These are phyloP conservation scores for Phaeomoniella chlamydospora DNA, from an alignment of 2,329 filamentous ascomycete species.

Conservation along the genomic window DNA sequence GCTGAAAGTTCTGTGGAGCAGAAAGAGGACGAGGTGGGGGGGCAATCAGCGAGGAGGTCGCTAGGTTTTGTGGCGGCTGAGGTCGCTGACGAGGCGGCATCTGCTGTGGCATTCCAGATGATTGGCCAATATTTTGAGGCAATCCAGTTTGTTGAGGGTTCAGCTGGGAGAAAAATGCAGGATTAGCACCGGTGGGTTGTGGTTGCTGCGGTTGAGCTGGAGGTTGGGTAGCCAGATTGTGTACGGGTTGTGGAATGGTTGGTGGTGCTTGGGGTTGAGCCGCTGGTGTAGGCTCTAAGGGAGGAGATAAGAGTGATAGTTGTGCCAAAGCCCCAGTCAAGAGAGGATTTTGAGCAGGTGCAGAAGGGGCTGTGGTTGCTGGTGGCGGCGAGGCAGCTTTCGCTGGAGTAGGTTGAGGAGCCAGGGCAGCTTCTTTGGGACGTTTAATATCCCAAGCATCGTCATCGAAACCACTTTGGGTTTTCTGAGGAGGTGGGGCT, in stretches of 20 bases:
- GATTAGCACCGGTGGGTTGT: conserved; percentile 26
- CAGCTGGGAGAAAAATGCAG: conserved; percentile 36
- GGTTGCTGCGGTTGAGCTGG: conserved; percentile 26
- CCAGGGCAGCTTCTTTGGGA: conserved; percentile 37
- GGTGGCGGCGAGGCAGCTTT: conserved; percentile 13
- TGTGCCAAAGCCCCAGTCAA: conserved; percentile 59
- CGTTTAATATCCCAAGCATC: conserved; percentile 96
- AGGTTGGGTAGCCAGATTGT: conserved; percentile 20
- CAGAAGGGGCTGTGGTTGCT: conserved; percentile 24
- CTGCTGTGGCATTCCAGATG: conserved; percentile 12
- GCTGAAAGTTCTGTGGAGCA: conserved; percentile 64
- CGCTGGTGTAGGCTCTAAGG: conserved; percentile 23
- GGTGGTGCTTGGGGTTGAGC: conserved; percentile 23
- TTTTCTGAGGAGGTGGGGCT: conserved; percentile 34
- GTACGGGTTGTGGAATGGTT: conserved; percentile 7
- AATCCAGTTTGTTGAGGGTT: conserved; percentile 23
- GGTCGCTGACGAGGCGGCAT: conserved; percentile 51
- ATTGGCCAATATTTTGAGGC: conserved; percentile 13
- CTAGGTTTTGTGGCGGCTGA: conserved; percentile 48
- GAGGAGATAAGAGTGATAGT: conserved; percentile 45
- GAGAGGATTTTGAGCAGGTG: conserved; percentile 28
- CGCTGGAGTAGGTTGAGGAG: conserved; percentile 16
- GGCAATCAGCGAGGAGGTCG: conserved; percentile 51
- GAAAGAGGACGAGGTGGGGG: conserved; percentile 77
- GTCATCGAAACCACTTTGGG: conserved; percentile 66